These are phyloP conservation scores for Wickerhamomyces queroliae DNA, from an alignment of 805 yeast species.

Conservation along the genomic window DNA sequence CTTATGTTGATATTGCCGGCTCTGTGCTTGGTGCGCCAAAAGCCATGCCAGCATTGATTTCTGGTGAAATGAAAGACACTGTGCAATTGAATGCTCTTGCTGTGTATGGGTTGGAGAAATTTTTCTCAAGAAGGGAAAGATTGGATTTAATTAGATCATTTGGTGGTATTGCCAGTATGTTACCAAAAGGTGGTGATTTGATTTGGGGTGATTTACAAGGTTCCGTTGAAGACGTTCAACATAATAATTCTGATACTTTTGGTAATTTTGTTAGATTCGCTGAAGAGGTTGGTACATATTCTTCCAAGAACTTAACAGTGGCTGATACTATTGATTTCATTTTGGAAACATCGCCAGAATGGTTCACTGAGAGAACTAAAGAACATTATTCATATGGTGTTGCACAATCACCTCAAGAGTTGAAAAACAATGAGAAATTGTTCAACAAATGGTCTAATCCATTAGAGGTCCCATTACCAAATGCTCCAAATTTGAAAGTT, in stretches of 20 bases:
- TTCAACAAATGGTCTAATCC: conserved; percentile 93
- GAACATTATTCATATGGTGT: conserved; percentile 78
- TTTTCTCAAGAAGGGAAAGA: conserved; percentile 85
- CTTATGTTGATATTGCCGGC: conserved; percentile 85
- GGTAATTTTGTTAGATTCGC: conserved; percentile 73
- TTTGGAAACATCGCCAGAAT: conserved; percentile 59
- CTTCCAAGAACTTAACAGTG: conserved; percentile 54
- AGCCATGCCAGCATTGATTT: conserved; percentile 82
- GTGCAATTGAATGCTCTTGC: conserved; percentile 91
- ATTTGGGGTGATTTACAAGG: conserved; percentile 81
- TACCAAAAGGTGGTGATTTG: conserved; percentile 90
- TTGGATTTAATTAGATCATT: conserved; percentile 78
- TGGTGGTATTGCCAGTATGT: conserved; percentile 95
- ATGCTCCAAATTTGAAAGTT: conserved; percentile 88
- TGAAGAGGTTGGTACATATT: conserved; percentile 35
- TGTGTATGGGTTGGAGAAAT: conserved; percentile 89
- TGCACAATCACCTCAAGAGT: conserved; percentile 54
- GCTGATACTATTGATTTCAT: conserved; percentile 62
- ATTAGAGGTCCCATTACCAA: conserved; percentile 82
- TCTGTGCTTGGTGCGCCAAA: conserved; percentile 93
- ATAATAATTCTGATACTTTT: conserved; percentile 37
- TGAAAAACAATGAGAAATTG: conserved; percentile 58
- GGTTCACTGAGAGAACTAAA: conserved; percentile 62
- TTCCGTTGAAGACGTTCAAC: conserved; percentile 57
- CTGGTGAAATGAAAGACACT: conserved; percentile 99